phyloP scores from a whole-genome alignment of 176 grass and related monocot genomes.

The Paspalum vaginatum region DNA sequence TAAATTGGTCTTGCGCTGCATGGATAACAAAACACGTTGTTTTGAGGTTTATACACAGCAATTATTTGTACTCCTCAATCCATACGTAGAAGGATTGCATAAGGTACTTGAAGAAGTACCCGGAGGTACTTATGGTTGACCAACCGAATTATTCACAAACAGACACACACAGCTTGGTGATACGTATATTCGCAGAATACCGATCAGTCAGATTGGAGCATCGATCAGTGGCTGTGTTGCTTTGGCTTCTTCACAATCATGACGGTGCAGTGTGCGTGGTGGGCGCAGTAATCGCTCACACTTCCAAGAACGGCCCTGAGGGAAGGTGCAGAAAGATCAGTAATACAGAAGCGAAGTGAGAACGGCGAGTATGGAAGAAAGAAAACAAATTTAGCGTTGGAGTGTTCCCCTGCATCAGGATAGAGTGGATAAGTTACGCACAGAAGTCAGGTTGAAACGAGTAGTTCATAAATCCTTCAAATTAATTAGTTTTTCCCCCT shows the following conservation, averaged over 20 bases:
- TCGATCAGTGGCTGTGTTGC: slow-evolving; percentile 51
- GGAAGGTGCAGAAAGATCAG: background rate
- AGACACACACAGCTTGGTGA: background rate
- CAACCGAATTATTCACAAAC: slow-evolving; percentile 41
- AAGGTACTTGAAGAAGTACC: background rate
- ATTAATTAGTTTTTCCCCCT: background rate
- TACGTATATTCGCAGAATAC: background rate
- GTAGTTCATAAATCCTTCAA: background rate
- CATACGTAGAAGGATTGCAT: background rate
- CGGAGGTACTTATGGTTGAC: background rate
- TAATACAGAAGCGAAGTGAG: background rate
- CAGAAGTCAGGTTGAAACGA: background rate
- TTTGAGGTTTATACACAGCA: background rate
- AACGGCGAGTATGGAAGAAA: background rate
- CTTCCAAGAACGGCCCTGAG: slow-evolving; percentile 82
- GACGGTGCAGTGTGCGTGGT: slow-evolving; percentile 88
- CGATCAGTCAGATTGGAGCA: background rate
- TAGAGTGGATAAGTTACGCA: background rate
- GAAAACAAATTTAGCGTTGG: background rate
- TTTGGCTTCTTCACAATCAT: slow-evolving; percentile 98
- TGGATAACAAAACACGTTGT: background rate
- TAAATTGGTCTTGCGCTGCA: background rate
- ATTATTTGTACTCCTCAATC: slow-evolving; percentile 23
- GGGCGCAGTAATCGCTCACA: slow-evolving; percentile 85
- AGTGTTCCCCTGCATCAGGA: no score